Percentiles rank a stretch among this genome's conserved stretches.
Evolutionary conservation across 176 grass and related monocot species (phyloP).

Genomic region (Thinopyrum elongatum): DNA sequence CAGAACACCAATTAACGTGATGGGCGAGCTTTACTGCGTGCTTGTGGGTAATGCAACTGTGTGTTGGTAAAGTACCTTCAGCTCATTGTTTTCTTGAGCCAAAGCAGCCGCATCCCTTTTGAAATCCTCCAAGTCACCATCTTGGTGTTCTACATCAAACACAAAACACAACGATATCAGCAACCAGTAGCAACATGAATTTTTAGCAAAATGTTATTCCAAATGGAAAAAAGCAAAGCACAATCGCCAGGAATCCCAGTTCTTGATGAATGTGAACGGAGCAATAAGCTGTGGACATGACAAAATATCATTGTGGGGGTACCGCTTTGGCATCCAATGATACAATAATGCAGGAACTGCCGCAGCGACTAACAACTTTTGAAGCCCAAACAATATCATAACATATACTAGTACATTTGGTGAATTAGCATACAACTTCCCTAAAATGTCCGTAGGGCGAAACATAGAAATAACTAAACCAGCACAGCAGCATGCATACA

Average conservation of each 20-base stretch:
- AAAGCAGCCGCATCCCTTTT: constrained; percentile 25
- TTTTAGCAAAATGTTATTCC: background rate
- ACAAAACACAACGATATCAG: background rate
- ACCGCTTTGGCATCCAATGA: background rate
- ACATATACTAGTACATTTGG: too few relatives aligned
- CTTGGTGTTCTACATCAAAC: constrained; percentile 34
- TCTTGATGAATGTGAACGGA: background rate
- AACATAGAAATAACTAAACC: background rate
- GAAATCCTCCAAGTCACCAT: constrained; percentile 42
- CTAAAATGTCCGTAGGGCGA: too few relatives aligned
- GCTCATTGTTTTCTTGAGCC: constrained; percentile 34
- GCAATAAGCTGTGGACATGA: background rate
- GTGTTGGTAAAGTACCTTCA: constrained; percentile 38
- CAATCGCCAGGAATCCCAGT: background rate
- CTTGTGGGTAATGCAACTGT: background rate
- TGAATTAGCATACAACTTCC: too few relatives aligned
- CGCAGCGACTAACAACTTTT: background rate
- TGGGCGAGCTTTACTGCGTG: background rate
- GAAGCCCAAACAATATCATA: background rate
- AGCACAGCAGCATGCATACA: background rate
- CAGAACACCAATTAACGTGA: background rate
- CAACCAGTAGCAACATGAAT: background rate
- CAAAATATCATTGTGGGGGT: background rate
- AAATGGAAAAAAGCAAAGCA: constrained; percentile 12
- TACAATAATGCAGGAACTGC: background rate